Base-by-base conservation (phyloP, 2,329 filamentous ascomycete genomes). In the Berkeleyomyces rouxiae region DNA sequence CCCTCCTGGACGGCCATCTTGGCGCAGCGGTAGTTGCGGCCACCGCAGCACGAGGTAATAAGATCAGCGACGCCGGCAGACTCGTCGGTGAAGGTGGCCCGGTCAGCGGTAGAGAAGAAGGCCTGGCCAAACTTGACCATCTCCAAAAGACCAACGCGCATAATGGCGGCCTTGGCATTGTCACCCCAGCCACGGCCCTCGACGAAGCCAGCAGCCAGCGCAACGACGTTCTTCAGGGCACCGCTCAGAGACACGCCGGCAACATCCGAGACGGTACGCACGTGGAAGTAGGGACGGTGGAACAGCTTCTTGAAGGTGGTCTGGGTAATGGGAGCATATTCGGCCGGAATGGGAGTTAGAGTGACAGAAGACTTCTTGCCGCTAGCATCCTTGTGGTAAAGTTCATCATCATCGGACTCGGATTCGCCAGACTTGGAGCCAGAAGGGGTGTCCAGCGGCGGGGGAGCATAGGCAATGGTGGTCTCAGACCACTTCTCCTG, bases 161-260 rank as follows among this genome's bases (percentile, higher is more conserved):
- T 97, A 65, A 99, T 86, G 55, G 93, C 93, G n/a, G 93, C 90
- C 77, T 99, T 97, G 67, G 92, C 92, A 69, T 97, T 99, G 77
- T 97, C 91, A 70, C 93, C 93, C 92, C 93, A 99, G 67, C 92
- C 92, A 66, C 92, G 83, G 43, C 93, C 93, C 67, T 96, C 90
- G 53, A 97, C 90, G 73, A 95, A 99, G 64, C 93, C 93, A 40
- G 93, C 91, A 4, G 90, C 92, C 16, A 99, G 78, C 4, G 93
- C 93, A 62, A 99, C 89, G 67, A 99, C 86, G 77, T 99, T 99
- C 80, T 99, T 99, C 68, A 99, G 78, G 0, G 93, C 93, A 65
- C 93, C 93, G 51, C 91, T 87, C 42, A 99, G 84, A 4, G 93
- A 97, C 0, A 96, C 92, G 67, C 93, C 93, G 0, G 92, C 93